A percentile compares a stretch with the other conserved stretches of the same genome.
Evolutionary conservation across 2,329 filamentous ascomycete species (phyloP).

Genomic region (Fusarium sp.): DNA sequence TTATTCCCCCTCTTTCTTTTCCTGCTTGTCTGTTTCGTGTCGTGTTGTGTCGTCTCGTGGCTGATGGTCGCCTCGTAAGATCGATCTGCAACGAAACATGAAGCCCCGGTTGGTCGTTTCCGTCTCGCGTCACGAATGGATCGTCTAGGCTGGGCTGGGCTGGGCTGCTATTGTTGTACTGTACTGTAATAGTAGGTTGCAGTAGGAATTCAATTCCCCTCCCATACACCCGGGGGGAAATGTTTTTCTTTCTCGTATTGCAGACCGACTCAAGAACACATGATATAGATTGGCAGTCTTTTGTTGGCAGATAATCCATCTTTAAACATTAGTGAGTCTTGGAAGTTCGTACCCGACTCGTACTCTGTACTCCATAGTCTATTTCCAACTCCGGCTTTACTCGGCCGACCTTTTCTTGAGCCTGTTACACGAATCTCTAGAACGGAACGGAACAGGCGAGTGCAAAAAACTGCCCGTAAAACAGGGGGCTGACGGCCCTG

Average conservation of each 20-base stretch:
- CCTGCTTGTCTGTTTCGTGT: conserved; percentile 10
- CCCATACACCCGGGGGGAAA: conserved; percentile 8
- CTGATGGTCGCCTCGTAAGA: conserved; percentile 41
- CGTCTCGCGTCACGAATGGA: conserved; percentile 24
- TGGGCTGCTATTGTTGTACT: neutral
- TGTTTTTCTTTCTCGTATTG: conserved; percentile 34
- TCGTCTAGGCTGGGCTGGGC: conserved; percentile 4
- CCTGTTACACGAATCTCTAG: conserved; percentile 20
- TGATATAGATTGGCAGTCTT: conserved; percentile 20
- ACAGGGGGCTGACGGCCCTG: conserved; percentile 27
- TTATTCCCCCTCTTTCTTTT: conserved; percentile 20
- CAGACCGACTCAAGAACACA: conserved; percentile 23
- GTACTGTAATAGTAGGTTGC: neutral
- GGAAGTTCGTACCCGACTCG: conserved; percentile 23
- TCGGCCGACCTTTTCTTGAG: conserved; percentile 35
- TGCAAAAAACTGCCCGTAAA: conserved; percentile 4
- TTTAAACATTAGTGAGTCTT: conserved; percentile 13
- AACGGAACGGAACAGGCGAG: neutral
- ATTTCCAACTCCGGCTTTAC: neutral
- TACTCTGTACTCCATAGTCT: conserved; percentile 9
- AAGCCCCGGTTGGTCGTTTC: conserved; percentile 19
- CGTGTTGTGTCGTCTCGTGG: conserved; percentile 17
- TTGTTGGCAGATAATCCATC: conserved; percentile 5
- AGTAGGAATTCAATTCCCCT: conserved; percentile 6
- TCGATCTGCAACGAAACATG: conserved; percentile 41